Evolutionary conservation across 805 yeast genomes (phyloP).

Genomic region (Yarrowia hollandica): DNA sequence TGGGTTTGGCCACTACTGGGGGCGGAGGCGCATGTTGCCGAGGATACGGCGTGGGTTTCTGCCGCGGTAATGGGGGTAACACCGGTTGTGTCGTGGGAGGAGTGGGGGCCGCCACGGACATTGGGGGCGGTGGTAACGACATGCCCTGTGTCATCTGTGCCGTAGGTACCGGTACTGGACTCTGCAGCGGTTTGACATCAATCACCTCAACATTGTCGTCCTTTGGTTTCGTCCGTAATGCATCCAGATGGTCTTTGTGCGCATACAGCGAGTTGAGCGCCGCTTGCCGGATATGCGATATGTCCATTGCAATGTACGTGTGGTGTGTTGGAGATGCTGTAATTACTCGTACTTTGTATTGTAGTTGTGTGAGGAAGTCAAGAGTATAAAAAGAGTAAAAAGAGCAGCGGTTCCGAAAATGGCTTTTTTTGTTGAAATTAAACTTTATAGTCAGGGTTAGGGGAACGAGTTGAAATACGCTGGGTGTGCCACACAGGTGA

Average conservation of each 20-base stretch:
- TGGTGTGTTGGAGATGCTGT: not conserved
- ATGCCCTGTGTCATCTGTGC: not conserved
- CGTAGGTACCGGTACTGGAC: too few relatives aligned
- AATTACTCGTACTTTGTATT: too few relatives aligned
- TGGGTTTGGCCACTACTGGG: not conserved
- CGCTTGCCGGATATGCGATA: slow-evolving; percentile 19
- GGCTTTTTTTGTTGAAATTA: too few relatives aligned
- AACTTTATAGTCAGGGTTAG: too few relatives aligned
- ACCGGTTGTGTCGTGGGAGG: not conserved
- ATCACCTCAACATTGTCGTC: not conserved
- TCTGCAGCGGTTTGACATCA: not conserved
- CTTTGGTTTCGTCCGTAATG: not conserved
- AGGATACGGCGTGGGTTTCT: slow-evolving; percentile 15
- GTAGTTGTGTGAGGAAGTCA: not conserved
- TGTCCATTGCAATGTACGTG: not conserved
- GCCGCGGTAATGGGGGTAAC: not conserved
- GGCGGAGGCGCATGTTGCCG: slow-evolving; percentile 13
- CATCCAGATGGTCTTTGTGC: slow-evolving; percentile 6
- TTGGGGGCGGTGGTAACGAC: not conserved
- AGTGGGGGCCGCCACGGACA: too few relatives aligned
- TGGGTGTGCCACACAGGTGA: not conserved
- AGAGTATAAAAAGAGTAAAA: not conserved
- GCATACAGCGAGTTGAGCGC: slow-evolving; percentile 27
- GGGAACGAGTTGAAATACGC: too few relatives aligned
- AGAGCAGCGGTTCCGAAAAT: not conserved